These are phyloP conservation scores for Rhizophagus sp. DNA, from an alignment of 192 early-diverging fungal species.

Conservation along the genomic window DNA sequence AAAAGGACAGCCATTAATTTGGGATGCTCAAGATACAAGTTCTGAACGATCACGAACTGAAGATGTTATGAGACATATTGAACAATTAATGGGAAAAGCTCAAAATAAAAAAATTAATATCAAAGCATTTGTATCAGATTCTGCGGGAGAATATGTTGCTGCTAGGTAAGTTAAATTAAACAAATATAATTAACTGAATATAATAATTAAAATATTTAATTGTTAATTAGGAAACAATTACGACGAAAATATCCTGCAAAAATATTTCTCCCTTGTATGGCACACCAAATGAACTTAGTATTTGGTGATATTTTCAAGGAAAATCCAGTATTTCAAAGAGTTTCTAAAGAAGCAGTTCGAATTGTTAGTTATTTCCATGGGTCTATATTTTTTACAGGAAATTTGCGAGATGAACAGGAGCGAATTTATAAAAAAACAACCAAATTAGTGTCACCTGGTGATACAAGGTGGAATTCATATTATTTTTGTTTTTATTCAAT, in stretches of 20 bases:
- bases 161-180: background rate
- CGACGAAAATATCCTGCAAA: background rate
- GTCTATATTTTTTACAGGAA: background rate
- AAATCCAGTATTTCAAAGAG: background rate
- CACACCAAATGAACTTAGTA: conserved; percentile 1
- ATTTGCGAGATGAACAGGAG: background rate
- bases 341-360: background rate
- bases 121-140: conserved; percentile 9
- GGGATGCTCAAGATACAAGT: background rate
- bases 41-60: background rate
- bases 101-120: conserved; percentile 3
- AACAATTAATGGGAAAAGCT: background rate
- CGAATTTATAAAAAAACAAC: background rate
- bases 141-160: background rate
- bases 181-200: too few species aligned
- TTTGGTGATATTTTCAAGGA: conserved; percentile 20
- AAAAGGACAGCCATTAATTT: background rate
- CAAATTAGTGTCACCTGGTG: background rate
- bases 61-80: conserved; percentile 4
- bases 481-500: background rate
- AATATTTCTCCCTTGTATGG: conserved; percentile 18
- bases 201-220: too few species aligned
- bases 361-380: conserved; percentile 16
- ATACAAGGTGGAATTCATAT: background rate
- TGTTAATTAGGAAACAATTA: background rate